Evolutionary conservation across 768 basidiomycete genomes (phyloP), one percentile per base, ranked within the genome.

Genomic region (Mycena capillaripes): DNA sequence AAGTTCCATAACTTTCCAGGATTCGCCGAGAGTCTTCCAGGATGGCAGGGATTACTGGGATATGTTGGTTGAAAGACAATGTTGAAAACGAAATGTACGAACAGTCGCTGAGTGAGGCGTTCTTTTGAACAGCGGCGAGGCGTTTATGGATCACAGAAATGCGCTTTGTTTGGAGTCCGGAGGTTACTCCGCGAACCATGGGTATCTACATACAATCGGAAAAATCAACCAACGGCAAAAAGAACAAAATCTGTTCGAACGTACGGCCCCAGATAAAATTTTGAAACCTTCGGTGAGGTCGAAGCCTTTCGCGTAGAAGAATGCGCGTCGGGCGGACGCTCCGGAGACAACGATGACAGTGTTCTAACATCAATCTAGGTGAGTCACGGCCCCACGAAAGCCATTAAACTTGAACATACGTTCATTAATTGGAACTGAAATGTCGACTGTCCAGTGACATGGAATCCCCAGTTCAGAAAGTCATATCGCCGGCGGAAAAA

Each of bases 261-360:
- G 74, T 79, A 94, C 93, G 66, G 92, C 93, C 60, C 93, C 93
- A 59, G 92, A 93, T 71, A 95, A 86, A 77, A 93, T 88, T 77
- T 90, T 92, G 85, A 93, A 95, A 7, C 93, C 93, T 83, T 93
- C 92, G 48, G 90, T 91, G 60, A 95, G 87, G 80, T 94, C 92
- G 72, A 95, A 88, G 25, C 88, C 88, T 81, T 89, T 90, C 66
- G 91, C 89, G 3, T 87, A 86, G 76, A 94, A 93, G 81, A 94
- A 94, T 4, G 89, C 86, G 66, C 88, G 87, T 66, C 93, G 85
- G 19, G 89, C 93, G 38, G 84, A 86, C 78, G 93, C 92, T 62
- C 93, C 94, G 46, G 93, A 94, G 46, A 95, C 88, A 38, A 92
- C 93, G 62, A 95, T 86, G 75, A 95, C 92, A 4, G 87, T 90